Conservation (phyloP, 768 basidiomycete species). For the Mycena rebaudengoi region DNA sequence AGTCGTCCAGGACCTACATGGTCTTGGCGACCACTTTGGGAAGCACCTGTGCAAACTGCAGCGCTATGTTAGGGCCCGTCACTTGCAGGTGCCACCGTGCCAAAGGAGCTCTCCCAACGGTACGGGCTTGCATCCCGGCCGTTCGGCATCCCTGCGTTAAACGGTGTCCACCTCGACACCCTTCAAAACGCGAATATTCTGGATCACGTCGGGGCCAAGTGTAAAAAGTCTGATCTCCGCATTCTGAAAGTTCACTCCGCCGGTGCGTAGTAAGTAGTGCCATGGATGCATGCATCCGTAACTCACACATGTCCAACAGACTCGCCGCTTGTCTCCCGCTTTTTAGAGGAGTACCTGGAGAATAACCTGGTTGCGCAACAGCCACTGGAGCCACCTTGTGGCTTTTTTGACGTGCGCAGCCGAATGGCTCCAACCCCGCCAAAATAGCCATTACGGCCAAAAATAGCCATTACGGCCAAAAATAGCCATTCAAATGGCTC, state of each 20-base stretch:
- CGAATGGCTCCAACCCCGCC: no score
- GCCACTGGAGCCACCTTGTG: no score
- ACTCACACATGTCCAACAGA: no score
- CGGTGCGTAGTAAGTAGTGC: neutral
- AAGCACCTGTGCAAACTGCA: neutral
- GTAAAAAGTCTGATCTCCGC: neutral
- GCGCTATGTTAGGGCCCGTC: neutral
- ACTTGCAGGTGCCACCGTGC: neutral
- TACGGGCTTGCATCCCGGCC: neutral
- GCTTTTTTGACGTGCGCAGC: no score
- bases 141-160: neutral
- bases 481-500: no score
- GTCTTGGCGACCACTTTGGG: no score
- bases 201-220: neutral
- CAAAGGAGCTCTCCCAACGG: neutral
- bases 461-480: no score
- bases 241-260: neutral
- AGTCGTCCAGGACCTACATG: no score
- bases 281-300: no score
- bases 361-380: no score
- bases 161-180: neutral
- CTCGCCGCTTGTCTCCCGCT: neutral
- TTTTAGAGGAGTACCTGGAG: neutral
- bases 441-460: no score
- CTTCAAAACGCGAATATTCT: neutral